These are phyloP conservation scores for Penicillium ochrochloron DNA, from an alignment of 495 filamentous ascomycete genomes.

Conservation along the genomic window DNA sequence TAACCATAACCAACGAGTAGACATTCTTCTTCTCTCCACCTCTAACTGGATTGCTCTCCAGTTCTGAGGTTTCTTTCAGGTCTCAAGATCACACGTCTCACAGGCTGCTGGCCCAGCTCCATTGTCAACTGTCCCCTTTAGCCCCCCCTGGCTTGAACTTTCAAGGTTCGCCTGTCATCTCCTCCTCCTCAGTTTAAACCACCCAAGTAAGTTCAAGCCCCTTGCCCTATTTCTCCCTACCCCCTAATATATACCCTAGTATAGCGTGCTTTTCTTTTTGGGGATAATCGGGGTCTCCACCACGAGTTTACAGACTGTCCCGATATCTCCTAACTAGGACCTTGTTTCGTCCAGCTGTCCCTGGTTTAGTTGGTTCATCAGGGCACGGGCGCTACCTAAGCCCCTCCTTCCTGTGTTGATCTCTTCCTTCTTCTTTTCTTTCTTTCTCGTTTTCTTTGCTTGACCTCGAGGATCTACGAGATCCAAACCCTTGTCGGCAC, in stretches of 20 bases:
- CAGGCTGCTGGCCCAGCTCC: conserved; percentile 25
- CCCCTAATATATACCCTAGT: conserved; percentile 9
- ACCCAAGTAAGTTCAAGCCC: conserved; percentile 2
- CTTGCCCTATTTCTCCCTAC: not conserved
- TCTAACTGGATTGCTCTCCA: not conserved
- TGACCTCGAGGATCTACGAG: conserved; percentile 3
- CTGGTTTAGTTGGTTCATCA: not conserved
- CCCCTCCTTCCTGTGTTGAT: conserved; percentile 15
- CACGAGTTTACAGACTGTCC: not conserved
- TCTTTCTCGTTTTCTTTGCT: conserved; percentile 16
- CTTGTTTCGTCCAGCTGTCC: conserved; percentile 2
- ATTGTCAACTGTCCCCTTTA: conserved; percentile 2
- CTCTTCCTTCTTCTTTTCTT: conserved; percentile 5
- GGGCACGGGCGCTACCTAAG: conserved; percentile 24
- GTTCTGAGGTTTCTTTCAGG: not conserved
- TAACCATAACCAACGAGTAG: not conserved
- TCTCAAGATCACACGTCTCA: not conserved
- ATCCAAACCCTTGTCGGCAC: not conserved
- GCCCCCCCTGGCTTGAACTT: not conserved
- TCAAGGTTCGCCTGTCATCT: not conserved
- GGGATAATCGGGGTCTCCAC: conserved; percentile 2
- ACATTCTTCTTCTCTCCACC: conserved; percentile 14
- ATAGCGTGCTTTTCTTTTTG: not conserved
- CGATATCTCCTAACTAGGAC: not conserved
- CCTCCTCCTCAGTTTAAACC: not conserved